Percentiles rank a stretch among this genome's conserved stretches.
These are phyloP conservation scores for Trichoderma arundinaceum DNA, from an alignment of 2,329 filamentous ascomycete species.

Conservation along the genomic window DNA sequence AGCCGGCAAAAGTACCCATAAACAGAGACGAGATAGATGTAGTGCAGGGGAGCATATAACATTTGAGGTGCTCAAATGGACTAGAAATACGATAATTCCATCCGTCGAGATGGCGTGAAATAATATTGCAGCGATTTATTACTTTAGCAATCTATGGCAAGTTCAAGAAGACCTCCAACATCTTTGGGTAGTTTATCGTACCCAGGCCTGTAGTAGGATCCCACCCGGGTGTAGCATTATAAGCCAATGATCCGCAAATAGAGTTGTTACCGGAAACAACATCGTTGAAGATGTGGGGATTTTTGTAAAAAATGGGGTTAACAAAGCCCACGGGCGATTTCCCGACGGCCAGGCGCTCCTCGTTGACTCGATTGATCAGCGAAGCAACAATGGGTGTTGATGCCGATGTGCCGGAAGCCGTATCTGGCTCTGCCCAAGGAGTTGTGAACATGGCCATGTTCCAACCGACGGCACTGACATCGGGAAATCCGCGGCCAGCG, in stretches of 20 bases:
- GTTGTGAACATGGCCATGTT: too few species aligned
- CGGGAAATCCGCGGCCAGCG: too few species aligned
- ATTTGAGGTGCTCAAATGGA: too few species aligned
- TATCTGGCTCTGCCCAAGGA: too few species aligned
- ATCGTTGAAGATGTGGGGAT: conserved; percentile 11
- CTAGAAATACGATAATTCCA: too few species aligned
- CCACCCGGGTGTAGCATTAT: conserved; percentile 29
- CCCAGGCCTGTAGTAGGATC: conserved; percentile 30
- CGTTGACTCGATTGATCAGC: conserved; percentile 34
- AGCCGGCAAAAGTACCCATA: neutral
- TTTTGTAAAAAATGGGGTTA: neutral
- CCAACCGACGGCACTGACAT: too few species aligned
- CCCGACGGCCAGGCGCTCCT: conserved; percentile 36
- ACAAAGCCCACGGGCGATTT: conserved; percentile 37
- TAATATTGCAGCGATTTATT: too few species aligned
- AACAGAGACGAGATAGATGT: too few species aligned
- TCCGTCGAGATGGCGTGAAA: too few species aligned
- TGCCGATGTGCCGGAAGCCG: too few species aligned
- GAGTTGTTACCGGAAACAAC: conserved; percentile 25
- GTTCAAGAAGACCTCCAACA: conserved; percentile 15
- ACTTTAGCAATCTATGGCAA: neutral
- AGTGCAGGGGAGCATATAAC: too few species aligned
- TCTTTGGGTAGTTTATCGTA: conserved; percentile 25
- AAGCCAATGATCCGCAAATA: conserved; percentile 25
- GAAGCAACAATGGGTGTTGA: conserved; percentile 26